Evolutionary conservation across 1,284 basidiomycete genomes (phyloP).

Genomic region (Albatrellus sp.): DNA sequence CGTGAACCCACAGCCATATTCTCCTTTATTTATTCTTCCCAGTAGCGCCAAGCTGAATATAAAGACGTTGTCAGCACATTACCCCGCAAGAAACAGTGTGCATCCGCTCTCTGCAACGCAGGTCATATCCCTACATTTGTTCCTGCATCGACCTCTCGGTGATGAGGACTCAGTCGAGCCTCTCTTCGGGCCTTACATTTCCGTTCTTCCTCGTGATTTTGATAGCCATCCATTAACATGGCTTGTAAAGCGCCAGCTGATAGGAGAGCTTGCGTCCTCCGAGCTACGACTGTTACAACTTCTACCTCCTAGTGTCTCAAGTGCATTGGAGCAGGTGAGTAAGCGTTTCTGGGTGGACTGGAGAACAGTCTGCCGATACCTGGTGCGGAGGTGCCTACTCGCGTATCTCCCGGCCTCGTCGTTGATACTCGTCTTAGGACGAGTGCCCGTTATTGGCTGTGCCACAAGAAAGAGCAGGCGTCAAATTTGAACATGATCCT

Average conservation of each 20-base stretch:
- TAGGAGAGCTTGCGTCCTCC: conserved; percentile 7
- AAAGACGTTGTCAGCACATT: conserved; percentile 44
- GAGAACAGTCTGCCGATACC: conserved; percentile 28
- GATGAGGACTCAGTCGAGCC: conserved; percentile 35
- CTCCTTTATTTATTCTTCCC: conserved; percentile 56
- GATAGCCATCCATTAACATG: conserved; percentile 66
- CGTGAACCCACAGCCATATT: conserved; percentile 6
- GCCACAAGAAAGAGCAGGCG: background rate
- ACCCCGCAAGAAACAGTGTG: conserved; percentile 22
- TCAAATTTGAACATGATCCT: conserved; percentile 1
- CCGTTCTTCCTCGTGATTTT: conserved; percentile 59
- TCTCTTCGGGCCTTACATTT: conserved; percentile 67
- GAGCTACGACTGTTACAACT: conserved; percentile 23
- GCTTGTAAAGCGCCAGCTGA: conserved; percentile 27
- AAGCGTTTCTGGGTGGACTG: conserved; percentile 51
- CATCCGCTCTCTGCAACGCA: conserved; percentile 40
- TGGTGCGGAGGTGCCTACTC: conserved; percentile 26
- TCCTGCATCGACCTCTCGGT: conserved; percentile 21
- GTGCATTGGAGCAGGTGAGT: conserved; percentile 34
- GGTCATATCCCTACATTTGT: conserved; percentile 36
- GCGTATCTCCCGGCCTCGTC: background rate
- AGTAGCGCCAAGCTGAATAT: conserved; percentile 58
- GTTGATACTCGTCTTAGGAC: conserved; percentile 4
- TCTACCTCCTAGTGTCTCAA: conserved; percentile 38
- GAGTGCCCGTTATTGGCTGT: background rate